Evolutionary conservation across 371 early-diverging fungal species (phyloP), one percentile per base, ranked within the genome.

Genomic region (Mortierella sp.): DNA sequence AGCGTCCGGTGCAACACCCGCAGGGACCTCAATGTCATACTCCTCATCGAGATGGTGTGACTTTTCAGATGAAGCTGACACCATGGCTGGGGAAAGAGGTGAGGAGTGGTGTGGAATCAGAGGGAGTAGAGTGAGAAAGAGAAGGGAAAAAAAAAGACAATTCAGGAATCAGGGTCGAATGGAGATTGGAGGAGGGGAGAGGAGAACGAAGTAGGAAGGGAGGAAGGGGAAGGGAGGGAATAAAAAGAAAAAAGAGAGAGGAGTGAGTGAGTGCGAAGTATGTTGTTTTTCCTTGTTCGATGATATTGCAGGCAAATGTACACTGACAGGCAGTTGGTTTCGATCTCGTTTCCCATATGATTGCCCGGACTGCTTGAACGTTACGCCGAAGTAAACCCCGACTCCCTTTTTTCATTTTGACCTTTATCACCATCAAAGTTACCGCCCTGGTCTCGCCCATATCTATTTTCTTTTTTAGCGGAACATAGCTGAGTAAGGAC

Each of bases 21-120:
- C 83, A 54, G 83, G 83, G 64, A 81, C 73, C 62, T 81, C 83
- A 35, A 81, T 76, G 52, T 81, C 83, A 18, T 69, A 81, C 12
- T 76, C 76, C 10, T 75, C 75, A 14, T 69, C 75, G 11, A 52
- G 62, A 10, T 37, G 61, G 40, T 63, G 35, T 22, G 64, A 52
- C 45, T 72, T 64, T 51, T 77, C 67, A 24, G 30, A 58, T 5
- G 60, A 9, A 22, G 75, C 20, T 5, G 75, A 43, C 57, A 57
- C 70, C 63, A 66, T 71, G 62, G 54, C 54, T 26, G 51, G 45
- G n/a, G 61, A 22, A 55, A 49, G 59, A 47, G 26, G 16, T 24
- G 54, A 37, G 60, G n/a, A 18, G 45, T 12, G 18, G 45, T 12
- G 18, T 45, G 45, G 28, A 32, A 45, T 35, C n/a, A n/a, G 2